These are phyloP conservation scores for Escovopsis sp. DNA, from an alignment of 2,329 filamentous ascomycete genomes.

Conservation along the genomic window DNA sequence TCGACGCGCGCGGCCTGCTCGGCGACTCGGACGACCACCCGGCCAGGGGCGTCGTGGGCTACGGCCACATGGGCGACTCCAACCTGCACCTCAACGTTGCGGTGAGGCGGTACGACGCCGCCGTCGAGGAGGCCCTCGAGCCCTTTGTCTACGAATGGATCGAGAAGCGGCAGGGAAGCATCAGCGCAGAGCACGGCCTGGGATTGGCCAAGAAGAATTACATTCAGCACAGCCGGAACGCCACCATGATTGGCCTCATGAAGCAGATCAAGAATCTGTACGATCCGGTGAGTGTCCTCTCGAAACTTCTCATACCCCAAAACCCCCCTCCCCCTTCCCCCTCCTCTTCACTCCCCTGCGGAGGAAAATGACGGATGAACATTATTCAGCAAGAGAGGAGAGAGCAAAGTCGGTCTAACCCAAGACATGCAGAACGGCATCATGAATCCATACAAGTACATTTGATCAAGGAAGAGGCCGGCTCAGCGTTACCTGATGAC, in stretches of 20 bases:
- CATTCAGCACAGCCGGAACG: constrained; percentile 81
- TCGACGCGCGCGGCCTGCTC: constrained; percentile 61
- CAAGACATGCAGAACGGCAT: constrained; percentile 61
- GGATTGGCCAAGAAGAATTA: constrained; percentile 93
- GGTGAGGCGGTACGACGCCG: constrained; percentile 68
- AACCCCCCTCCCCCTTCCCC: constrained; percentile 2
- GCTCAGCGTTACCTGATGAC: background rate
- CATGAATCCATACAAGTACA: constrained; percentile 98
- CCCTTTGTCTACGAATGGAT: constrained; percentile 99
- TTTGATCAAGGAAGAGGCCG: constrained; percentile 27
- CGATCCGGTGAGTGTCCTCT: constrained; percentile 59
- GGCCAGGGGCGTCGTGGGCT: constrained; percentile 82
- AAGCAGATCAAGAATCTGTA: constrained; percentile 88
- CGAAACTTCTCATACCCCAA: too few species aligned
- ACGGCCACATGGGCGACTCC: constrained; percentile 95
- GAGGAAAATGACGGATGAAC: background rate
- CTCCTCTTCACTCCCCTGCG: background rate
- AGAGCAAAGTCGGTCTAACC: too few species aligned
- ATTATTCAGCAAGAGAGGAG: background rate
- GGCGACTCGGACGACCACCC: constrained; percentile 60
- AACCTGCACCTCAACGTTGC: constrained; percentile 91
- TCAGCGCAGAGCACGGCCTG: constrained; percentile 91
- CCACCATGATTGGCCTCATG: constrained; percentile 82
- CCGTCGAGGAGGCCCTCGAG: constrained; percentile 76
- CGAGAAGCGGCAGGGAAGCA: constrained; percentile 70